Base-by-base conservation (phyloP, 768 basidiomycete genomes). In the Cyclocybe aegerita region DNA sequence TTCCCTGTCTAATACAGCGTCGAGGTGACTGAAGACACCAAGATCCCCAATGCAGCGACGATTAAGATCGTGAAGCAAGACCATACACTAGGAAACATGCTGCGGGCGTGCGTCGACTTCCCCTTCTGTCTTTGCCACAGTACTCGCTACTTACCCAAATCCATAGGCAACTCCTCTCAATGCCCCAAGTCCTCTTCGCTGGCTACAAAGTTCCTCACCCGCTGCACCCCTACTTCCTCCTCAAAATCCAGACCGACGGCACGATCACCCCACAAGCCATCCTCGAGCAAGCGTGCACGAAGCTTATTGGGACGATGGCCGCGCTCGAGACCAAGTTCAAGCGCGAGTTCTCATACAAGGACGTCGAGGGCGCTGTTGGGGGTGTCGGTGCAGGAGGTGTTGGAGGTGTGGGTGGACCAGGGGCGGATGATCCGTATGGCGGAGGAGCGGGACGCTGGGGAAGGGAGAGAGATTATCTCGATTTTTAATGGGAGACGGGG, bases 171-270 rank as follows among this genome's bases (percentile, higher is more conserved):
- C 86, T 98, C 29, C 85, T 98, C 32, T 70, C 85, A 7, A 88
- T 90, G 81, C 88, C 91, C 5, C 78, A 85, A 57, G 85, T 98
- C 57, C 85, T 94, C 53, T 98, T 98, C 65, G 95, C 95, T 1
- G 97, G 97, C 1, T 98, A 98, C 84, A 93, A 95, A 73, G 93
- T 94, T 35, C 96, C 96, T 0, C 97, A 98, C 62, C 96, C 97
- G 1, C 83, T 96, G 15, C 92, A 97, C 56, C 93, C 95, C 7
- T 81, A 94, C 66, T 96, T 98, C 71, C 77, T 91, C 50, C 82
- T 99, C 69, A 98, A 97, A 69, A 83, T 98, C 48, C 97, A 98
- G 71, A 98, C 95, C 1, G 93, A 98, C 68, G 92, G 93, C 16
- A 76, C 82, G 1, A 70, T 85, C 40, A 90, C 94, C 12, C 93